phyloP scores from a whole-genome alignment of 257 asterid genomes.

The Capsicum baccatum region DNA sequence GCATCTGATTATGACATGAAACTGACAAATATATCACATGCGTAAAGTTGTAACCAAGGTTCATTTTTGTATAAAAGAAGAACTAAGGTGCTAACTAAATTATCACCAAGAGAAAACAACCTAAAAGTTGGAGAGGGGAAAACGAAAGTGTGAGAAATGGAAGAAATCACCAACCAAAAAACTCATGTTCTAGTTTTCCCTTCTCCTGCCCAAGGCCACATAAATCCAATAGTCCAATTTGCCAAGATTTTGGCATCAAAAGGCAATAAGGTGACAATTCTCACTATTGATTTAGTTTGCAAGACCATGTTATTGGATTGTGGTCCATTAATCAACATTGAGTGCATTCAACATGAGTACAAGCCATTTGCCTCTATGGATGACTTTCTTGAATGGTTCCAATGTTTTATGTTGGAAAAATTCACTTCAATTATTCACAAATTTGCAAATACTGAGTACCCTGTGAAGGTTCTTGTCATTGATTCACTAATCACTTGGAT shows the following conservation, averaged over 20 bases:
- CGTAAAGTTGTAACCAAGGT: too few species aligned
- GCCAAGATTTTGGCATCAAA: constrained; percentile 52
- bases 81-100: too few species aligned
- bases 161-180: not conserved
- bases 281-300: constrained; percentile 31
- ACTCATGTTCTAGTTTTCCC: constrained; percentile 52
- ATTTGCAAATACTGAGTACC: not conserved
- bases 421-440: constrained; percentile 36
- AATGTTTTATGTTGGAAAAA: constrained; percentile 5
- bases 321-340: constrained; percentile 34
- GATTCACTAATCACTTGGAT: constrained; percentile 40
- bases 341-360: constrained; percentile 37
- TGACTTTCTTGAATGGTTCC: constrained; percentile 32
- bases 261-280: constrained; percentile 41
- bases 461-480: constrained; percentile 32
- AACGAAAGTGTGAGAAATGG: not conserved
- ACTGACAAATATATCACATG: too few species aligned
- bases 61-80: too few species aligned
- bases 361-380: constrained; percentile 14
- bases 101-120: too few species aligned
- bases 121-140: not conserved
- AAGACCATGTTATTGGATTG: constrained; percentile 7
- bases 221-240: constrained; percentile 53
- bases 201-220: constrained; percentile 61
- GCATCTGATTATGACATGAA: too few species aligned